These are phyloP conservation scores for Oldenlandia corymbosa DNA, from an alignment of 257 asterid genomes.

Conservation along the genomic window DNA sequence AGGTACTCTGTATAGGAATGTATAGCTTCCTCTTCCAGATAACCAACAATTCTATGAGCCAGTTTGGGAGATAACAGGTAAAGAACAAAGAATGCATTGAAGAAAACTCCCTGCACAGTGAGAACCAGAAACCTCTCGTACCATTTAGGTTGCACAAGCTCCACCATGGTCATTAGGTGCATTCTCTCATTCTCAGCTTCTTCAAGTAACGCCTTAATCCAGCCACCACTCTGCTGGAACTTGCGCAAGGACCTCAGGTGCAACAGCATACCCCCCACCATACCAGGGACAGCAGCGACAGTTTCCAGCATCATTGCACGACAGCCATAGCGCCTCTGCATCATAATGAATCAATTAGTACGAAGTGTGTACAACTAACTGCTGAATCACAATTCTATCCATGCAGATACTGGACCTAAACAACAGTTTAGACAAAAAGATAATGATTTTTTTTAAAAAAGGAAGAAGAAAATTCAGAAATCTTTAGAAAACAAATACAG, in stretches of 20 bases:
- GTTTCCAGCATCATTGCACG: conserved; percentile 99
- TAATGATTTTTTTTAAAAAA: too few species aligned
- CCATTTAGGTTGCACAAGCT: conserved; percentile 88
- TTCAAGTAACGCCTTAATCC: conserved; percentile 92
- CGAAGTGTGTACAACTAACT: not conserved
- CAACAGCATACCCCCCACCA: conserved; percentile 88
- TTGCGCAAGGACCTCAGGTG: conserved; percentile 81
- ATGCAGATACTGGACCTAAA: too few species aligned
- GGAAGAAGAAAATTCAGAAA: not conserved
- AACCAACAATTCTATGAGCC: conserved; percentile 94
- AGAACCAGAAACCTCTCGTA: conserved; percentile 78
- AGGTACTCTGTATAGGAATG: conserved; percentile 78
- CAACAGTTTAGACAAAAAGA: not conserved
- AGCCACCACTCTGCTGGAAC: conserved; percentile 88
- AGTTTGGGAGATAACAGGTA: conserved; percentile 69
- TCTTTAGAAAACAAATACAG: too few species aligned
- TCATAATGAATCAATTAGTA: conserved; percentile 9
- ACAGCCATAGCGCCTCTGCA: conserved; percentile 84
- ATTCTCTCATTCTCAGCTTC: conserved; percentile 98
- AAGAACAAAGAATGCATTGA: conserved; percentile 72
- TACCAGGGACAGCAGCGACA: conserved; percentile 96
- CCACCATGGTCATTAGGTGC: conserved; percentile 97
- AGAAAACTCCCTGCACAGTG: conserved; percentile 79
- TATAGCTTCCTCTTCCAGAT: conserved; percentile 89
- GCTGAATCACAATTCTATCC: not conserved